A percentile compares a stretch with the other conserved stretches of the same genome.
Conservation (phyloP, 306 rosid species). For the Pterocarpus santalinus region DNA sequence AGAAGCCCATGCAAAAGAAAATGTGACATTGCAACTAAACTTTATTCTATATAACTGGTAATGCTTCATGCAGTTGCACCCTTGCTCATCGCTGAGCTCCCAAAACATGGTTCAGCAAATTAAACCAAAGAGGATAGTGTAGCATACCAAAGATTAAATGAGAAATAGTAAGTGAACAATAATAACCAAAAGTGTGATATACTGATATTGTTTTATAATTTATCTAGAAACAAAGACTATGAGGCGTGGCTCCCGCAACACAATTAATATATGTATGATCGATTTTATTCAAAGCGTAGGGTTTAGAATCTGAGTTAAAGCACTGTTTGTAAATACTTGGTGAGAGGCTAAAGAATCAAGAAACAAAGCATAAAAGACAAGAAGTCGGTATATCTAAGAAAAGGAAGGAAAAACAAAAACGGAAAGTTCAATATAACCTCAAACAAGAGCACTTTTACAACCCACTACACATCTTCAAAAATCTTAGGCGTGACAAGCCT, state of each 20-base stretch:
- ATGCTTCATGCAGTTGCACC: background rate
- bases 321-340: background rate
- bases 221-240: conserved; percentile 10
- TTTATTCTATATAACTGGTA: background rate
- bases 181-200: conserved; percentile 7
- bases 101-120: conserved; percentile 5
- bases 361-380: conserved; percentile 32
- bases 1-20: conserved; percentile 21
- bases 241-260: background rate
- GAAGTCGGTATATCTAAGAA: background rate
- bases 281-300: too few species aligned
- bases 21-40: background rate
- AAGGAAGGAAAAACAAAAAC: conserved; percentile 20
- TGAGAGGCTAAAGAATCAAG: conserved; percentile 13
- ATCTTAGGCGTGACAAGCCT: conserved; percentile 78
- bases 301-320: background rate
- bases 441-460: conserved; percentile 56
- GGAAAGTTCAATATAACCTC: conserved; percentile 43
- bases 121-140: too few species aligned
- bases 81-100: background rate
- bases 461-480: conserved; percentile 56
- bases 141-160: background rate
- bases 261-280: too few species aligned
- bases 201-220: background rate
- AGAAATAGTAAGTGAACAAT: background rate